Evolutionary conservation across 2,329 filamentous ascomycete species (phyloP), one percentile per base, ranked within the genome.

Genomic region (Pseudopyrenochaeta lycopersici): DNA sequence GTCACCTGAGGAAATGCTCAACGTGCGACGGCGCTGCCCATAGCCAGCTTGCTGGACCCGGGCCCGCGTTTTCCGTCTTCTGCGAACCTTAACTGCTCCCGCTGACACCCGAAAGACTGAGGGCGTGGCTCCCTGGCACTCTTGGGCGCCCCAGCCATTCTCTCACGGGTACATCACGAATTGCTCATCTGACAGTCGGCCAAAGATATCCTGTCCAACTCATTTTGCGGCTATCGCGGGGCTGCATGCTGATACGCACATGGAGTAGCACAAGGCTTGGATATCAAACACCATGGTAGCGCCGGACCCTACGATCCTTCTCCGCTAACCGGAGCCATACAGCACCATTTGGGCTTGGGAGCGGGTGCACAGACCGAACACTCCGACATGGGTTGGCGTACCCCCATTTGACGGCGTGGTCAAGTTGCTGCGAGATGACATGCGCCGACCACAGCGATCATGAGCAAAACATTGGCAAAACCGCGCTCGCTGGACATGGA

Each of bases 161-260:
- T 38, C 9, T 18, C 15, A 38, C 35, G 35, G 15, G 35, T 23
- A 39, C 36, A 21, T 39, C n/a, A 39, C 36, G 7, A 48, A 39
- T 12, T 55, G 46, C 46, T 55, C 58, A 64, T 55, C 53, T 61
- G 58, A 62, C 53, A 38, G 14, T 38, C 44, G 44, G 38, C 36
- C 18, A 39, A 39, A 45, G 32, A 45, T 46, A 51, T 47, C 35
- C 44, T 39, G 47, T 41, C 47, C 46, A 47, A 38, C 48, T 35
- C 50, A 44, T 49, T 46, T 35, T 68, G 62, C 64, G 66, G 59
- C 58, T 62, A 59, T 59, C 56, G 60, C 61, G 64, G 58, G 56
- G 43, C 46, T 52, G 50, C 42, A 52, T 17, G 50, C 57, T 53
- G 57, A 63, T 61, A 59, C 56, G 49, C 48, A 50, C 57, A 43